These are phyloP conservation scores for Sporobolomyces pararoseus DNA, from an alignment of 768 basidiomycete genomes.

Conservation along the genomic window DNA sequence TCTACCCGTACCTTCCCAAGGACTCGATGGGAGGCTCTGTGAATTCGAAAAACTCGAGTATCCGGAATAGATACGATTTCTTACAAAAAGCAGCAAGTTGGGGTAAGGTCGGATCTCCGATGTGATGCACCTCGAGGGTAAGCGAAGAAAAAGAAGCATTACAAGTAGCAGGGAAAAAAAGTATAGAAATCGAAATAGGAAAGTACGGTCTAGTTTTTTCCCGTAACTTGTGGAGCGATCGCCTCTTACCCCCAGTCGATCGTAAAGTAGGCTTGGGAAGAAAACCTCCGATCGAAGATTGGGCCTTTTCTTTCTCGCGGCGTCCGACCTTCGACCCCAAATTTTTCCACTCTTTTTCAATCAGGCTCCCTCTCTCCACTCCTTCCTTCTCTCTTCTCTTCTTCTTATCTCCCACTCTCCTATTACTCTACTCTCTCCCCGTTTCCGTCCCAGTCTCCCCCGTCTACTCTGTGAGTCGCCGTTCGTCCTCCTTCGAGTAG, in stretches of 20 bases:
- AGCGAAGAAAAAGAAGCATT: too few relatives aligned
- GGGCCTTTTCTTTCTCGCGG: too few relatives aligned
- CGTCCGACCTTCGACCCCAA: background rate
- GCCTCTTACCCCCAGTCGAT: too few relatives aligned
- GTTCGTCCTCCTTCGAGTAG: background rate
- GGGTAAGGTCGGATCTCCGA: constrained; percentile 2
- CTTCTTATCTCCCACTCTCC: background rate
- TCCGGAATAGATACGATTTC: too few relatives aligned
- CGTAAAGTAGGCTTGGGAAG: too few relatives aligned
- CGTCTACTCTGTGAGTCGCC: background rate
- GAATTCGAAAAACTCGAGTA: too few relatives aligned
- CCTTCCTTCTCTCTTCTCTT: background rate
- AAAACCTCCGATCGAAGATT: too few relatives aligned
- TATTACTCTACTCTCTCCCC: background rate
- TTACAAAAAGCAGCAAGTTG: background rate
- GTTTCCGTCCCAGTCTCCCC: background rate
- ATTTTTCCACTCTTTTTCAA: background rate
- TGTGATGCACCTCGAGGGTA: constrained; percentile 1
- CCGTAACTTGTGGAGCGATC: too few relatives aligned
- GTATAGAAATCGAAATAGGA: background rate
- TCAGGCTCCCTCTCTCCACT: background rate
- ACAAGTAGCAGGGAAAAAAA: background rate
- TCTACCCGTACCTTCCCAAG: too few relatives aligned
- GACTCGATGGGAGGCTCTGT: too few relatives aligned
- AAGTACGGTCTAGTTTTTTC: too few relatives aligned